A percentile compares a stretch with the other conserved stretches of the same genome.
Evolutionary conservation across 805 yeast genomes (phyloP).

Genomic region (Suhomyces faveliae): DNA sequence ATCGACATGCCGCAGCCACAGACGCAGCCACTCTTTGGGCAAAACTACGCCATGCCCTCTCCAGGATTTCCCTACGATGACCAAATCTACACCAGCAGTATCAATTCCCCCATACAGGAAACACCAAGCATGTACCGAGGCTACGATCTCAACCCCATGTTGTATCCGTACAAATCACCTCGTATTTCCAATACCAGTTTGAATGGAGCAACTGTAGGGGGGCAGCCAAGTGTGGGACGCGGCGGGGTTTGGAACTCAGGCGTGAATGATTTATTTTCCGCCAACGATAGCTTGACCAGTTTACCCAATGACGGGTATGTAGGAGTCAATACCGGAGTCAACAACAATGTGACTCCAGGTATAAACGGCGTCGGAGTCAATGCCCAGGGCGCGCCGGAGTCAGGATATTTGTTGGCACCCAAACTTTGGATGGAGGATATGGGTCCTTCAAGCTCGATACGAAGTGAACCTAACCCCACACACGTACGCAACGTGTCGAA

Average conservation of each 20-base stretch:
- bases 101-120: constrained; percentile 10
- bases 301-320: constrained; percentile 5
- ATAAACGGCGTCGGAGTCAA: neutral
- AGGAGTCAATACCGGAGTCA: constrained; percentile 3
- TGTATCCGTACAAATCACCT: constrained; percentile 9
- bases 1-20: neutral
- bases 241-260: constrained; percentile 10
- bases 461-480: constrained; percentile 3
- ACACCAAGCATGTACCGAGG: constrained; percentile 3
- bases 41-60: constrained; percentile 1
- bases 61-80: constrained; percentile 23
- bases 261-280: constrained; percentile 10
- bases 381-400: neutral
- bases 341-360: neutral
- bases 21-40: neutral
- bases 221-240: neutral
- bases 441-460: neutral
- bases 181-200: constrained; percentile 3
- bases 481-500: constrained; percentile 17
- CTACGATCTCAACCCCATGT: constrained; percentile 13
- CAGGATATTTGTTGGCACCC: constrained; percentile 10
- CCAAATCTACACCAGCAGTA: constrained; percentile 12
- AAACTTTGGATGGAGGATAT: constrained; percentile 7
- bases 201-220: neutral
- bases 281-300: constrained; percentile 14